Evolutionary conservation across 179 eudicot genomes (phyloP).

Genomic region (Spinacia oleracea): DNA sequence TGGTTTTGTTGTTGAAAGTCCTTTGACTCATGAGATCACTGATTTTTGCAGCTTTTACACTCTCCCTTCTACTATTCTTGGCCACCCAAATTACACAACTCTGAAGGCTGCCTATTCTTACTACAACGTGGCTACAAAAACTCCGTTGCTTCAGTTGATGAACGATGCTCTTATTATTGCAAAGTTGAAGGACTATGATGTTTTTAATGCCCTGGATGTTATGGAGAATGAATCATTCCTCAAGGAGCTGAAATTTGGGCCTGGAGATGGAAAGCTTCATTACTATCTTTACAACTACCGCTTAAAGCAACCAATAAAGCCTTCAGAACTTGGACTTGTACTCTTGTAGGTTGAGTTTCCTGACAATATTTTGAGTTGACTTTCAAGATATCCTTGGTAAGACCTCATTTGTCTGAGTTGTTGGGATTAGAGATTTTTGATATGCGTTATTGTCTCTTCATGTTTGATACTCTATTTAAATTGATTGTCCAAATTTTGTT

Average conservation of each 20-base stretch:
- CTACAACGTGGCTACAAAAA: slow-evolving; percentile 71
- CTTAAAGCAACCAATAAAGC: slow-evolving; percentile 53
- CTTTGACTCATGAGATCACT: slow-evolving; percentile 65
- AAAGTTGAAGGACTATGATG: slow-evolving; percentile 61
- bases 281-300: slow-evolving; percentile 78
- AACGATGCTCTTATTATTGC: slow-evolving; percentile 77
- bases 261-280: slow-evolving; percentile 83
- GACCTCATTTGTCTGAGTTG: slow-evolving; percentile 26
- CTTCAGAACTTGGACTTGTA: slow-evolving; percentile 75
- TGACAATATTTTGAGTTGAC: slow-evolving; percentile 11
- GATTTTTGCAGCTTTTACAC: slow-evolving; percentile 84
- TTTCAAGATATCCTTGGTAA: slow-evolving; percentile 28
- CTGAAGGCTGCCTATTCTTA: slow-evolving; percentile 79
- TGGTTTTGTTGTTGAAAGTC: slow-evolving; percentile 69
- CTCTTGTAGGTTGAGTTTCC: slow-evolving; percentile 49
- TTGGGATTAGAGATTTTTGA: slow-evolving; percentile 20
- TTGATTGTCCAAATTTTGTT: slow-evolving; percentile 19
- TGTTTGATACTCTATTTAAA: slow-evolving; percentile 27
- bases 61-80: slow-evolving; percentile 68
- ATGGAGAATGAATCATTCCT: slow-evolving; percentile 69
- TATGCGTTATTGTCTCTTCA: slow-evolving; percentile 19
- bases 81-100: slow-evolving; percentile 57
- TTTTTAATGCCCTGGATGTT: slow-evolving; percentile 72
- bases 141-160: slow-evolving; percentile 72
- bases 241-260: slow-evolving; percentile 77